Evolutionary conservation across 2,329 filamentous ascomycete species (phyloP), one percentile per base, ranked within the genome.

Genomic region (Dactylellina leptospora): DNA sequence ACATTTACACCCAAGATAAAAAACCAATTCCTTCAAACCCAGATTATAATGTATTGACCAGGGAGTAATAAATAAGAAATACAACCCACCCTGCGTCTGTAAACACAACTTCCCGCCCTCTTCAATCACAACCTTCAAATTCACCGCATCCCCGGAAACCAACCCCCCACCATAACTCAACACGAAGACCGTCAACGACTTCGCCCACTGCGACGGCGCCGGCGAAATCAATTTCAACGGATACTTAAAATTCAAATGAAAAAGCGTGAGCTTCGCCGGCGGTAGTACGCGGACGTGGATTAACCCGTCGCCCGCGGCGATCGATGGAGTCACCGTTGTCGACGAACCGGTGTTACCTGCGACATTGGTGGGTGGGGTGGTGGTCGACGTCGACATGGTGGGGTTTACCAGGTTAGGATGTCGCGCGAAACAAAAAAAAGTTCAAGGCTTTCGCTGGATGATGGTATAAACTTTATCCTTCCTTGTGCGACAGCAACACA

Each of bases 81-180:
- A 16, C 4, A 28, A 56, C 66, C 27, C 48, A 74, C 77, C 77
- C 54, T 78, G 82, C 0, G 83, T 84, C 33, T 77, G 66, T 9
- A 77, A 69, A 60, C 75, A 78, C 6, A 77, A 64, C 36, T 74
- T 74, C 0, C 73, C 74, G 25, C 33, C 4, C 0, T 69, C 53
- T 16, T 78, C 76, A 56, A 77, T 51, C 11, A 73, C 59, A 47
- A 76, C 71, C 23, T 36, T 64, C 51, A 99, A 85, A 77, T 88
- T 83, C 79, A 97, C 89, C 74, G 86, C 83, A 79, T 99, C 95
- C 42, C 93, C 92, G 10, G 90, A 91, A 1, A 99, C 90, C 11
- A 99, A 86, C 1, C 95, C 95, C 44, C 95, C 95, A 53, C 95
- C 95, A 78, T 97, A 99, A 0, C 93, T 96, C 51, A 99, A 85